Percentiles rank a stretch among this genome's conserved stretches.
phyloP scores from a whole-genome alignment of 1,284 basidiomycete species.

The Boletus sp. region DNA sequence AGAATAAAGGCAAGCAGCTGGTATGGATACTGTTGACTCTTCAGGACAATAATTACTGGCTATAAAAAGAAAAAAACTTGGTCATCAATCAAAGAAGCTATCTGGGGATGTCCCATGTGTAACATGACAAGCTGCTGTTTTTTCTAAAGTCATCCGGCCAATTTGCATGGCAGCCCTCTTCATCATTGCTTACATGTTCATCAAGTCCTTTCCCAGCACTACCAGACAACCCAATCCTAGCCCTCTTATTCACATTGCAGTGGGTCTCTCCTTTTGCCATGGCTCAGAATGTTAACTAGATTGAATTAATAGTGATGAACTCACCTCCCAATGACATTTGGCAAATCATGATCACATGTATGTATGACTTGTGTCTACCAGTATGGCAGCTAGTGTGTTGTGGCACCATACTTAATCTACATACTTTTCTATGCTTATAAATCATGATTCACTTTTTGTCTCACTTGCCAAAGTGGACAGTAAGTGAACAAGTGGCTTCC shows the following conservation, averaged over 20 bases:
- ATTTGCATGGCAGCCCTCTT: slow-evolving; percentile 77
- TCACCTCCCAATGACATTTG: too few species aligned
- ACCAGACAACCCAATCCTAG: slow-evolving; percentile 66
- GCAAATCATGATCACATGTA: too few species aligned
- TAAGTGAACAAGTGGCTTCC: too few species aligned
- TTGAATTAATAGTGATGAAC: too few species aligned
- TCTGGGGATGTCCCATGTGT: slow-evolving; percentile 91
- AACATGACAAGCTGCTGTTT: slow-evolving; percentile 79
- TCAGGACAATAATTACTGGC: slow-evolving; percentile 93
- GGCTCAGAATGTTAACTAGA: too few species aligned
- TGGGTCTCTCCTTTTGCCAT: too few species aligned
- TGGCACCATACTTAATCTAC: too few species aligned
- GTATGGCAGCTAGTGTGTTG: too few species aligned
- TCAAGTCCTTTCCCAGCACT: slow-evolving; percentile 78
- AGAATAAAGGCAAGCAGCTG: slow-evolving; percentile 96
- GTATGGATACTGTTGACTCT: slow-evolving; percentile 97
- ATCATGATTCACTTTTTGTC: too few species aligned
- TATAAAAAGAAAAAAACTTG: slow-evolving; percentile 97
- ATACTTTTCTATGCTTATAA: too few species aligned
- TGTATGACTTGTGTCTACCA: too few species aligned
- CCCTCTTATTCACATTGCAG: slow-evolving; percentile 84
- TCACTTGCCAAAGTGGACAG: too few species aligned
- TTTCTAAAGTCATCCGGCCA: slow-evolving; percentile 86
- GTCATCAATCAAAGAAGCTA: slow-evolving; percentile 93
- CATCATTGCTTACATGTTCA: slow-evolving; percentile 86